These are phyloP conservation scores for Verruconis gallopava DNA, from an alignment of 2,329 filamentous ascomycete genomes.

Conservation along the genomic window DNA sequence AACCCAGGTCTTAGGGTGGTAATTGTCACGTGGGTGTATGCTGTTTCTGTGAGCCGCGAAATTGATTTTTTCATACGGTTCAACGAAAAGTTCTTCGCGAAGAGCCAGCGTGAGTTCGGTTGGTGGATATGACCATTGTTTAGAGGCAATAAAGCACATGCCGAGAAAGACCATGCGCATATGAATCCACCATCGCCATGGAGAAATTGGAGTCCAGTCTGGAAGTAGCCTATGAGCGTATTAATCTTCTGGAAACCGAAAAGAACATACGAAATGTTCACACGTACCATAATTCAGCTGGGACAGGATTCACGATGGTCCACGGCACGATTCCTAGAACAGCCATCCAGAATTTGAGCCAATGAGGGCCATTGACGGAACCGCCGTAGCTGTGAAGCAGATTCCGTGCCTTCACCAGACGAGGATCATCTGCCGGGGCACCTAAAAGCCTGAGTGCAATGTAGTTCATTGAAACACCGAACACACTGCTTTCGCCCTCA, in stretches of 20 bases:
- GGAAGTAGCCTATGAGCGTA: conserved; percentile 48
- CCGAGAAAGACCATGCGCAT: conserved; percentile 93
- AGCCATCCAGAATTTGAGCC: conserved; percentile 93
- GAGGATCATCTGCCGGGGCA: conserved; percentile 66
- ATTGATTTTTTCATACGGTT: conserved; percentile 64
- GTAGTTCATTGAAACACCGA: conserved; percentile 86
- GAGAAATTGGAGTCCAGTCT: conserved; percentile 79
- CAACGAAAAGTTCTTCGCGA: conserved; percentile 67
- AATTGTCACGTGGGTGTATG: conserved; percentile 71
- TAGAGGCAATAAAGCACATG: conserved; percentile 84
- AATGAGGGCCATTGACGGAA: conserved; percentile 73
- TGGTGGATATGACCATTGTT: conserved; percentile 62
- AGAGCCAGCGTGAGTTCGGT: conserved; percentile 61
- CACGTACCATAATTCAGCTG: conserved; percentile 72
- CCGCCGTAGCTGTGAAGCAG: conserved; percentile 78
- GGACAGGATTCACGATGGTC: conserved; percentile 90
- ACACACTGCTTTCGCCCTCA: conserved; percentile 82
- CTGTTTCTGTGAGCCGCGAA: conserved; percentile 70
- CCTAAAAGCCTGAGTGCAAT: conserved; percentile 67
- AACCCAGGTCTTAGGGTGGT: conserved; percentile 80
- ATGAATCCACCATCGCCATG: conserved; percentile 97
- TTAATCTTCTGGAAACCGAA: too few species aligned
- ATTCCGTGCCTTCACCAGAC: conserved; percentile 73
- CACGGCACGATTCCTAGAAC: conserved; percentile 72
- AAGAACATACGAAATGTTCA: too few species aligned